These are phyloP conservation scores for Euryodendron excelsum DNA, from an alignment of 148 eudicot genomes.

Conservation along the genomic window DNA sequence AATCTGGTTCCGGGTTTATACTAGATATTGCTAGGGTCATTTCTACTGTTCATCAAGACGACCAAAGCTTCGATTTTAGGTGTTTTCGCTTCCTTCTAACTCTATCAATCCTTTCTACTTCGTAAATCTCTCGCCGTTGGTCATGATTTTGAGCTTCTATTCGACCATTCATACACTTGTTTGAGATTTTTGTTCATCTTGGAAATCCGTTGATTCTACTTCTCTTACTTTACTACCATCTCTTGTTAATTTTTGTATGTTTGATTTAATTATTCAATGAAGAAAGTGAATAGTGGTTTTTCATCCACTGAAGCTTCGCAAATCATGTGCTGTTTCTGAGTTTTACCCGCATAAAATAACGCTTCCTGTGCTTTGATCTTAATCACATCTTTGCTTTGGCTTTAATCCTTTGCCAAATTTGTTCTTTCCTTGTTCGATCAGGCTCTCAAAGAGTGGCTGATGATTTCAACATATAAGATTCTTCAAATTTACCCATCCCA, in stretches of 20 bases:
- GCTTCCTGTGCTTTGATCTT: conserved; percentile 22
- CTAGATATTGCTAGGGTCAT: conserved; percentile 18
- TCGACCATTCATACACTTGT: neutral
- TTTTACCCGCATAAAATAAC: conserved; percentile 23
- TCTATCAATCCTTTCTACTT: neutral
- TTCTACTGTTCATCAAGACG: conserved; percentile 31
- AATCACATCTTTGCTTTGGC: conserved; percentile 21
- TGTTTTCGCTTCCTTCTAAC: conserved; percentile 17
- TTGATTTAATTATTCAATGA: neutral
- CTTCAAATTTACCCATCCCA: conserved; percentile 20
- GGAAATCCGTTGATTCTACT: conserved; percentile 7
- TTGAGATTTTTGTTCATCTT: neutral
- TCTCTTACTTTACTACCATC: neutral
- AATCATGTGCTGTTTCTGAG: neutral
- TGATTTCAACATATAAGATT: neutral
- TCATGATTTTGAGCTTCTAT: conserved; percentile 15
- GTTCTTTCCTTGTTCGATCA: conserved; percentile 35
- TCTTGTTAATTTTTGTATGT: conserved; percentile 8
- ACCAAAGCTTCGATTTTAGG: conserved; percentile 29
- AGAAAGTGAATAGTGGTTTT: conserved; percentile 21
- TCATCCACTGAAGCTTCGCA: conserved; percentile 18
- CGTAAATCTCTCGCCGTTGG: neutral
- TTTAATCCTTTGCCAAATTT: conserved; percentile 21
- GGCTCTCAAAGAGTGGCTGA: conserved; percentile 12
- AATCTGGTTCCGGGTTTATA: conserved; percentile 30